phyloP scores from a whole-genome alignment of 2,329 filamentous ascomycete genomes.

The Diplodia seriata region DNA sequence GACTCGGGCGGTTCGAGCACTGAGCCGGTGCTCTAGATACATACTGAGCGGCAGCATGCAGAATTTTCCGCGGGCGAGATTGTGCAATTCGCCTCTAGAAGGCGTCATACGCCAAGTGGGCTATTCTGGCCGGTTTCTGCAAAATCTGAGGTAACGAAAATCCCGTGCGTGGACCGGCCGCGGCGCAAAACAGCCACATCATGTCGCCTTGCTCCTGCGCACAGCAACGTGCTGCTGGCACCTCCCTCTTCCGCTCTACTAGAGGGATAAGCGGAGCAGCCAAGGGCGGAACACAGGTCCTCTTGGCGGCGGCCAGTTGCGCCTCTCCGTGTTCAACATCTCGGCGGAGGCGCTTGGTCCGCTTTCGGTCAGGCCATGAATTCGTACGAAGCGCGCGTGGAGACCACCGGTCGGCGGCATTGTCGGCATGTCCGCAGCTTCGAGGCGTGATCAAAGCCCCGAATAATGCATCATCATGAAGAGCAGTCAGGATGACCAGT shows the following conservation, averaged over 20 bases:
- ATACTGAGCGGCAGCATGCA: constrained; percentile 26
- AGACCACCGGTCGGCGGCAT: background rate
- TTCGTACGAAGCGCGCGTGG: background rate
- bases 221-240: background rate
- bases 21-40: constrained; percentile 29
- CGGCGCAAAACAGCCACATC: constrained; percentile 28
- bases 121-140: constrained; percentile 18
- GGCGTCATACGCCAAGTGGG: constrained; percentile 33
- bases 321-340: background rate
- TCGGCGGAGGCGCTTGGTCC: constrained; percentile 13
- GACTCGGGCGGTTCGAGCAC: background rate
- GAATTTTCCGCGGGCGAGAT: constrained; percentile 27
- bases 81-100: constrained; percentile 31
- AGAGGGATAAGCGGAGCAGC: constrained; percentile 10
- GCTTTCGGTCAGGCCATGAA: constrained; percentile 12
- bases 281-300: constrained; percentile 21
- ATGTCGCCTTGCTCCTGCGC: constrained; percentile 22
- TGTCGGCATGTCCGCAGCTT: background rate
- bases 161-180: constrained; percentile 1
- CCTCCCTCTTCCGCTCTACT: constrained; percentile 25
- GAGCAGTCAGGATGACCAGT: background rate
- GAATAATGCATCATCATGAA: background rate
- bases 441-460: background rate
- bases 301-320: constrained; percentile 9
- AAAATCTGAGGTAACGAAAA: constrained; percentile 31